Base-by-base conservation (phyloP, 805 yeast genomes). In the Yarrowia sp. region DNA sequence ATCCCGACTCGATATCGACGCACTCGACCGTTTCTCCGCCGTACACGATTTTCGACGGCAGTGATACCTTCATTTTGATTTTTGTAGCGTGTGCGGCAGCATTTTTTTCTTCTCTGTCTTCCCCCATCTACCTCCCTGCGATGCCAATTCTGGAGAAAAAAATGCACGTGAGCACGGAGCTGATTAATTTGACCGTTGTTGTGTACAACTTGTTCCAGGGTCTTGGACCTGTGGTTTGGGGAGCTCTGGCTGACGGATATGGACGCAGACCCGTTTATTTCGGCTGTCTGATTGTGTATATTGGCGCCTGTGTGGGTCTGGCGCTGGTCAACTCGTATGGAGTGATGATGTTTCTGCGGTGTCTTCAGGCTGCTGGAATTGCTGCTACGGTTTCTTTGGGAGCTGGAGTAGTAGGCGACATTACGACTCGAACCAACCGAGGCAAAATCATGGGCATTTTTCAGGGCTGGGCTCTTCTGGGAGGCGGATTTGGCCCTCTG, bases 61-160 rank as follows among this genome's bases (percentile, higher is more conserved):
- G 85, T 87, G 77, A 51, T 51, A 51, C 58, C 22, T 33, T 35
- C n/a, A 51, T 51, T 18, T 18, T 51, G 22, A 51, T 51, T 2
- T 33, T 22, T 7, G 58, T 51, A 7, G 58, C 58, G 4, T 24
- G 58, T 24, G 42, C 58, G 2, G 58, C 58, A 0, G 58, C 58
- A 2, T 51, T 51, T 8, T 51, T 51, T 35, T 88, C 96, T 1
- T 77, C 94, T 0, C 76, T 88, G 2, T 84, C 92, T 0, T 81
- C 86, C 66, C 88, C 96, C 0, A 88, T 90, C 12, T 90, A 88
- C 69, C 86, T 88, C 73, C 96, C 96, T 0, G 90, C 90, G 0
- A 72, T 90, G 22, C 82, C 85, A 0, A 77, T 79, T 6, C 74
- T 91, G 5, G 81, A 84, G 49, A 65, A 70, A 0, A 71, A 83